A percentile compares a stretch with the other conserved stretches of the same genome.
Evolutionary conservation across 2,329 filamentous ascomycete genomes (phyloP).

Genomic region (Ilyonectria destructans): DNA sequence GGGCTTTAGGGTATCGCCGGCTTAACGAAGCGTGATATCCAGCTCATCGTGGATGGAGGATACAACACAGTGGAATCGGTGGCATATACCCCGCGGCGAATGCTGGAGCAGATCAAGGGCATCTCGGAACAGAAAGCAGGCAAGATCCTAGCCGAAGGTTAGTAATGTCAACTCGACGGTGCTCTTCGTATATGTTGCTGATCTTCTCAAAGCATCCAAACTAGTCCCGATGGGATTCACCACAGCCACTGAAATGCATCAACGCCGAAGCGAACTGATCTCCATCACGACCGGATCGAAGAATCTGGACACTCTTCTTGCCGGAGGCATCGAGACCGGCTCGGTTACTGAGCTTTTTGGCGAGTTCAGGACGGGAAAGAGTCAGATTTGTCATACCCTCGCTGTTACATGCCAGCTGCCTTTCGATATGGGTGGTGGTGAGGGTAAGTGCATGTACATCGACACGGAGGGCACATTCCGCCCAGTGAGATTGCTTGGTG

Average conservation of each 20-base stretch:
- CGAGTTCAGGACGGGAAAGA: conserved; percentile 98
- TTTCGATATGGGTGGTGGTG: conserved; percentile 98
- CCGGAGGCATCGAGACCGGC: conserved; percentile 95
- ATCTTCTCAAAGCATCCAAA: conserved; percentile 80
- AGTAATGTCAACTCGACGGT: conserved; percentile 26
- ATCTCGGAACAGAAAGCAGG: conserved; percentile 97
- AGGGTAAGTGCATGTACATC: conserved; percentile 98
- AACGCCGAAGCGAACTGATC: conserved; percentile 95
- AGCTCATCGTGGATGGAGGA: conserved; percentile 91
- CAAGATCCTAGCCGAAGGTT: conserved; percentile 92
- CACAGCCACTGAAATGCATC: conserved; percentile 99
- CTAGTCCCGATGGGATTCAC: conserved; percentile 99
- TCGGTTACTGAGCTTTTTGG: conserved; percentile 99
- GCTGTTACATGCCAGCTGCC: conserved; percentile 98
- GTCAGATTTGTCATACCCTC: conserved; percentile 98
- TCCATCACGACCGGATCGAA: conserved; percentile 99
- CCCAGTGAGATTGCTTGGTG: conserved; percentile 90
- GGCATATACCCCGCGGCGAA: conserved; percentile 88
- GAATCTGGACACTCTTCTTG: conserved; percentile 94
- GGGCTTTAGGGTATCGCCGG: conserved; percentile 82
- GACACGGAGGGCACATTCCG: conserved; percentile 98
- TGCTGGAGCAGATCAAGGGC: conserved; percentile 95
- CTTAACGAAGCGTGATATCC: conserved; percentile 95
- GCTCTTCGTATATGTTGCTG: conserved; percentile 15
- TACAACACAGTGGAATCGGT: conserved; percentile 97